Base-by-base conservation (phyloP, 768 basidiomycete species). In the Candolleomyces aberdarensis region DNA sequence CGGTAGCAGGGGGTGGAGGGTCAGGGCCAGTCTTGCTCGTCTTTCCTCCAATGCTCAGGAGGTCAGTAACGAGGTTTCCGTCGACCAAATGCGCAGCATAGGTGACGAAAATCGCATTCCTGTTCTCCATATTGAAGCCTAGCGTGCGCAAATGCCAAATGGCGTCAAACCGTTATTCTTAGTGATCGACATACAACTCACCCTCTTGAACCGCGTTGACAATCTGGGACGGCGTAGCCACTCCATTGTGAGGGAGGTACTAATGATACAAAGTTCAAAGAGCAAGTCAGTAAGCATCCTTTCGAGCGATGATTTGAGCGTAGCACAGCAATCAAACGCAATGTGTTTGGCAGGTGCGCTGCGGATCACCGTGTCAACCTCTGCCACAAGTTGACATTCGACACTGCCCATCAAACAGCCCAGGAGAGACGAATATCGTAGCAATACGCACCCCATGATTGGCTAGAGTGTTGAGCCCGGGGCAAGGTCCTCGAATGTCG, bases 391-490 rank as follows among this genome's bases (percentile, higher is more conserved):
- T 44, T 14, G 43, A 44, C 14, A 13, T n/a, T n/a, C 43, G 43
- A 26, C 26, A 26, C 26, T 26, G 26, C 26, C 26, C 26, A 26
- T 3, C 22, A 26, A 10, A 19, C 10, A 13, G 15, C 20, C 20
- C 10, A 13, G 20, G 14, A 13, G 20, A 13, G n/a, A 14, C 17
- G 13, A 31, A 31, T 20, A 29, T 26, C 26, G 26, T 26, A 26
- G 26, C 26, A 26, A 26, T 26, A 61, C 59, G 9, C 60, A 68
- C 65, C 39, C 67, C 67, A 57, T 68, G 65, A 46, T 61, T 63
- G 31, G 67, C 65, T 14, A 68, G 63, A 0, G 67, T 68, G 47
- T 68, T 66, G 49, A 68, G 50, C 6, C 67, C 67, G 44, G 67
- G 65, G 26, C 65, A 68, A 13, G 65, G 65, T 14, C 67, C 67